Percentiles rank a stretch among this genome's conserved stretches.
Conservation (phyloP, 163 green algal species). For the Scenedesmus sp. region DNA sequence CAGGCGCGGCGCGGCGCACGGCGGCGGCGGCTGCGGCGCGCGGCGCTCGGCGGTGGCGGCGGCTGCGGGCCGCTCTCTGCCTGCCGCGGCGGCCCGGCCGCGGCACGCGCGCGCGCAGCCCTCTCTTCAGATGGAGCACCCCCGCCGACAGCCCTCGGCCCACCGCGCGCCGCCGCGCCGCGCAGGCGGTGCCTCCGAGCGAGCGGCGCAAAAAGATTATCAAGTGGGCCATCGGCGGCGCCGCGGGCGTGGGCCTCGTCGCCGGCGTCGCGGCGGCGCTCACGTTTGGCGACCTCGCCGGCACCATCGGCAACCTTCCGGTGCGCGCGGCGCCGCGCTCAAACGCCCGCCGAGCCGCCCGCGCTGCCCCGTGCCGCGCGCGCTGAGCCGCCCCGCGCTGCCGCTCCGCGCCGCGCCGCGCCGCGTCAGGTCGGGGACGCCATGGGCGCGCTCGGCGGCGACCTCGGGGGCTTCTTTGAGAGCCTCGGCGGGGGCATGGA, state of each 20-base stretch:
- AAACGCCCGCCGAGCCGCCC: background rate
- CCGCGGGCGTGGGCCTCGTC: constrained; percentile 55
- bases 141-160: too few relatives aligned
- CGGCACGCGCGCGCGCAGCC: too few relatives aligned
- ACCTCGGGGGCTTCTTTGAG: constrained; percentile 17
- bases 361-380: too few relatives aligned
- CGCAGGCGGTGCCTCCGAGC: background rate
- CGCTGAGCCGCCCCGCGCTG: too few relatives aligned
- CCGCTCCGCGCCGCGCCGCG: too few relatives aligned
- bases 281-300: constrained; percentile 28
- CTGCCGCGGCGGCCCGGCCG: too few relatives aligned
- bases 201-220: constrained; percentile 48
- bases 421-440: constrained; percentile 30
- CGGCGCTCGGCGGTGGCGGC: background rate
- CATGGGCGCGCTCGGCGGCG: constrained; percentile 6
- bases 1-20: constrained; percentile 11
- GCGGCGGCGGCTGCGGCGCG: background rate
- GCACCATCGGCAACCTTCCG: constrained; percentile 17
- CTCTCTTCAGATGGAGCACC: too few relatives aligned
- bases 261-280: constrained; percentile 45
- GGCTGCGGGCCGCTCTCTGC: background rate
- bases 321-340: background rate
- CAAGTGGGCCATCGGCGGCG: constrained; percentile 56
- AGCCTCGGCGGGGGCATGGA: constrained; percentile 2
- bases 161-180: background rate